Percentiles rank a stretch among this genome's conserved stretches.
Conservation (phyloP, 148 eudicot genomes). For the Cornus kousa region DNA sequence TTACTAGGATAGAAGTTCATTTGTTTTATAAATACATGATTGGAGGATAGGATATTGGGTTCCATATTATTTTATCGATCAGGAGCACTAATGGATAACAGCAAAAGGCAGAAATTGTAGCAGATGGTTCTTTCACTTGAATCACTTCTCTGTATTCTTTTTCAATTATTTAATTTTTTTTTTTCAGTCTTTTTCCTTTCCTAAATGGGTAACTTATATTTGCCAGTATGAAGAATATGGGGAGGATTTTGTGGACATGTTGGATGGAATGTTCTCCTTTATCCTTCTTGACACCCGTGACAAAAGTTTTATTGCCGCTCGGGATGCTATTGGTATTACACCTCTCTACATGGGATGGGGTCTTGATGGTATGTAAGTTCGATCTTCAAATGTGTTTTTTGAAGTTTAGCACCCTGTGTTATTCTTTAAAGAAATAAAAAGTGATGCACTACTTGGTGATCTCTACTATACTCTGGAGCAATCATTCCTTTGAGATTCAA, state of each 20-base stretch:
- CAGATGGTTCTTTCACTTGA: background rate
- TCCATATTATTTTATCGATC: background rate
- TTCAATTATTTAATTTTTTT: background rate
- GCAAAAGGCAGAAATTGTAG: too few species aligned
- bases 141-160: background rate
- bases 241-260: slow-evolving; percentile 87
- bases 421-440: background rate
- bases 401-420: background rate
- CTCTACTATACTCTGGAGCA: background rate
- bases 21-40: slow-evolving; percentile 4
- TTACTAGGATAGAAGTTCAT: background rate
- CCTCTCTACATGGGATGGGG: slow-evolving; percentile 98
- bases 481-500: background rate
- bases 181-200: background rate
- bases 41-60: background rate
- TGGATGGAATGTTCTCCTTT: slow-evolving; percentile 97
- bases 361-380: slow-evolving; percentile 69
- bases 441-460: background rate
- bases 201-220: background rate
- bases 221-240: slow-evolving; percentile 86
- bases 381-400: background rate
- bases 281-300: slow-evolving; percentile 92
- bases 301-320: slow-evolving; percentile 84
- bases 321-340: slow-evolving; percentile 89
- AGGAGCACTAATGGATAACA: too few species aligned